A percentile compares a stretch with the other conserved stretches of the same genome.
Conservation (phyloP, 768 basidiomycete genomes). For the Suillus weaverae region DNA sequence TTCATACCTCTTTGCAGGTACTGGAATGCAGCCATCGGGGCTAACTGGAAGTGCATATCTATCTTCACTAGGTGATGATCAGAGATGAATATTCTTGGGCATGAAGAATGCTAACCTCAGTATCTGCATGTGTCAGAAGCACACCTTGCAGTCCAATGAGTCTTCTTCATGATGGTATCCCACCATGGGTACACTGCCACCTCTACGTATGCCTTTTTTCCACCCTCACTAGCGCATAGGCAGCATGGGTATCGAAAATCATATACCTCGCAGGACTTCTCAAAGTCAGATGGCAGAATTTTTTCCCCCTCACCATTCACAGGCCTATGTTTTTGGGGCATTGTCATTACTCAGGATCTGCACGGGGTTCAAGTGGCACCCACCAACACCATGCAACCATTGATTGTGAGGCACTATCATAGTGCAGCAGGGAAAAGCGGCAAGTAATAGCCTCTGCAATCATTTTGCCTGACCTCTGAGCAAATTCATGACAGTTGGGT, state of each 20-base stretch:
- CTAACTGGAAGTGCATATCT: not conserved
- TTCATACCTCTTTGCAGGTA: not conserved
- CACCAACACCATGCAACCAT: not conserved
- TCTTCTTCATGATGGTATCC: not conserved
- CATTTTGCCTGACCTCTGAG: not conserved
- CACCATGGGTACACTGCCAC: not conserved
- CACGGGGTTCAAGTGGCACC: not conserved
- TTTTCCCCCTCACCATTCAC: not conserved
- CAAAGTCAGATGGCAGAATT: not conserved
- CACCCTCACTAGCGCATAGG: not conserved
- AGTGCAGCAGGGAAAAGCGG: not conserved
- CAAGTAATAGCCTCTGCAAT: not conserved
- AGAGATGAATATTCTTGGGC: not conserved
- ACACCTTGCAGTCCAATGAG: not conserved
- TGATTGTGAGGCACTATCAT: not conserved
- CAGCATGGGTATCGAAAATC: not conserved
- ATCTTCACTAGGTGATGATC: not conserved
- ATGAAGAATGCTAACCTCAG: not conserved
- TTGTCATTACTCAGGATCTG: not conserved
- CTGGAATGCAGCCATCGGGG: not conserved
- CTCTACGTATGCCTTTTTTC: not conserved
- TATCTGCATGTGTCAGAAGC: not conserved
- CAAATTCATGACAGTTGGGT: not conserved
- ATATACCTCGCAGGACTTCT: not conserved
- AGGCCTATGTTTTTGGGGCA: not conserved